Base-by-base conservation (phyloP, 164 flowering plant genomes). In the Magnolia officinalis region DNA sequence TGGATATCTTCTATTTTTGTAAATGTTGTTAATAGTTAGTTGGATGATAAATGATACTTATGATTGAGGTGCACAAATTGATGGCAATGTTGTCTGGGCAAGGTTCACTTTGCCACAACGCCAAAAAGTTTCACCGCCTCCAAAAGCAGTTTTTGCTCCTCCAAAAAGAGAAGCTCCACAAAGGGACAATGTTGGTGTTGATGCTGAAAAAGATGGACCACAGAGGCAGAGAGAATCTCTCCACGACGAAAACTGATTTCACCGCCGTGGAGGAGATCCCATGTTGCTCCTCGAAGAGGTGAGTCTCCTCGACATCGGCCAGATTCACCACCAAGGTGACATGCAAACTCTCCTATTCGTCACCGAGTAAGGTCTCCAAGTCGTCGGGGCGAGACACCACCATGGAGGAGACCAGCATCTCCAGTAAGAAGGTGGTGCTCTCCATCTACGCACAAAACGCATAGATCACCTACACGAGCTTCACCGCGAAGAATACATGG, bases 401-500 rank as follows among this genome's bases (percentile, higher is more conserved):
- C 91, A 2, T 85, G 97, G 81, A 89, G 99, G 80, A 85, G 98
- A 78, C 92, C 89, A 50, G 84, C 87, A 65, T 91, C 97, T 71
- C 96, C 98, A 24, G 74, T 78, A 1, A 87, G 97, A 81, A 92
- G 95, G 21, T 94, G 91, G 21, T 94, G 91, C 72, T 96, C 95
- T 75, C 97, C 96, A 50, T 86, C 90, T 74, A 86, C 91, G 37
- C 88, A 87, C 23, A 85, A 94, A 81, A 88, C 97, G 19, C 83
- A 74, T 70, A 87, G 97, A 67, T 92, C 98, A 9, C 99, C 98
- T 76, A 80, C 82, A 69, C 88, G 93, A 87, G 83, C 64, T 67
- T 89, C 97, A 78, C 94, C 94, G 0, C 83, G 94, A 78, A 91
- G 97, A 80, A 72, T 83, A 29, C 97, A 91, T 77, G 97, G 96